phyloP scores from a whole-genome alignment of 208 protist species.

The Naegleria fowleri region DNA sequence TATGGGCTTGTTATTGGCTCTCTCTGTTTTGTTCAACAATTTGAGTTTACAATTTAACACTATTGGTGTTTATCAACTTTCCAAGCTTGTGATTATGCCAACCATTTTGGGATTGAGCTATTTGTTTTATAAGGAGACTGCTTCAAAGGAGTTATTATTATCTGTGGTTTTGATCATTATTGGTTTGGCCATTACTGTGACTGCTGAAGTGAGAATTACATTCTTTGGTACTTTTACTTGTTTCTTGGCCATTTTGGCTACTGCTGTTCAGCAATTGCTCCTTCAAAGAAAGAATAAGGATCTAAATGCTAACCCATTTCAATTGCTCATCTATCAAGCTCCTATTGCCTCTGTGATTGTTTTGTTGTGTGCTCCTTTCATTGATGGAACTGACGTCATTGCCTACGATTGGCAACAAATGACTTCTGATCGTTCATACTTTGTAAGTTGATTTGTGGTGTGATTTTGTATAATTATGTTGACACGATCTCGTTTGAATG shows the following conservation, averaged over 20 bases:
- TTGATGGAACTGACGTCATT: constrained; percentile 56
- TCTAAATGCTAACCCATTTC: constrained; percentile 59
- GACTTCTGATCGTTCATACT: neutral
- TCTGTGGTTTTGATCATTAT: constrained; percentile 64
- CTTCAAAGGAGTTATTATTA: constrained; percentile 49
- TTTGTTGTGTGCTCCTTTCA: constrained; percentile 50
- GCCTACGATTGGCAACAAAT: constrained; percentile 40
- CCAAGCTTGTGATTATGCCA: constrained; percentile 68
- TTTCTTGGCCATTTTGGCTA: constrained; percentile 57
- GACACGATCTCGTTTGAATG: too few species aligned
- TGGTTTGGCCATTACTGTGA: constrained; percentile 63
- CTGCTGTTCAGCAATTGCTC: constrained; percentile 78
- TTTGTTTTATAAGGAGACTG: constrained; percentile 50
- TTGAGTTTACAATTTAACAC: constrained; percentile 66
- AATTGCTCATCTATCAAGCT: constrained; percentile 76
- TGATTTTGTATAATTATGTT: constrained; percentile 45
- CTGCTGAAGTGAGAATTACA: constrained; percentile 57
- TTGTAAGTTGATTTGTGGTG: constrained; percentile 18
- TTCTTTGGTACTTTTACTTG: constrained; percentile 58
- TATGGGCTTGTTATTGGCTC: constrained; percentile 62
- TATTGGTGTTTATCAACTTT: constrained; percentile 69
- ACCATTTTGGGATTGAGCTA: constrained; percentile 61
- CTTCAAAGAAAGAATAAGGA: constrained; percentile 73
- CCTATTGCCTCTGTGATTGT: constrained; percentile 66
- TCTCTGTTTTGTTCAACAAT: constrained; percentile 73